Conservation (phyloP, 2,329 filamentous ascomycete genomes). For the Fusarium tjaetaba region DNA sequence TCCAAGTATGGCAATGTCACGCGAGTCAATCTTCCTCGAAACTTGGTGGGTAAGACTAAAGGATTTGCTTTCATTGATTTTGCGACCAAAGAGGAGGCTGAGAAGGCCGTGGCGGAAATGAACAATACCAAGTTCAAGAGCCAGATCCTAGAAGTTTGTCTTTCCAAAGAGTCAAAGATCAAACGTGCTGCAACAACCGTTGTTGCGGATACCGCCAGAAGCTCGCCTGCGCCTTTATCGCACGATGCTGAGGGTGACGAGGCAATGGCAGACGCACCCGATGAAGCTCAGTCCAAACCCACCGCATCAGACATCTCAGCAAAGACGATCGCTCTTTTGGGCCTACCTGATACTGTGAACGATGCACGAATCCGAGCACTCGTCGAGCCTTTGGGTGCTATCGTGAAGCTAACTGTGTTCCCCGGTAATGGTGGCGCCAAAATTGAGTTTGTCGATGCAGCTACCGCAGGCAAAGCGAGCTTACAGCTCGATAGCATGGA, state of each 20-base stretch:
- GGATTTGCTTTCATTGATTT: slow-evolving; percentile 87
- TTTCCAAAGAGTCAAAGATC: slow-evolving; percentile 65
- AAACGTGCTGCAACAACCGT: slow-evolving; percentile 63
- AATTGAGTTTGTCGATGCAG: slow-evolving; percentile 79
- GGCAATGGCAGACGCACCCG: slow-evolving; percentile 48
- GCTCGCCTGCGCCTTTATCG: slow-evolving; percentile 50
- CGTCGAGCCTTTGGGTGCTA: slow-evolving; percentile 73
- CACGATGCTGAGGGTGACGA: slow-evolving; percentile 52
- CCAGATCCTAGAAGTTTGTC: slow-evolving; percentile 73
- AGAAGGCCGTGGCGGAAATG: slow-evolving; percentile 72
- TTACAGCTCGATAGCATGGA: slow-evolving; percentile 66
- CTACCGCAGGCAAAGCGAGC: slow-evolving; percentile 77
- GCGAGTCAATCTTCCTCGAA: slow-evolving; percentile 75
- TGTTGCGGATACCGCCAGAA: slow-evolving; percentile 46
- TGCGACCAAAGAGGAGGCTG: slow-evolving; percentile 73
- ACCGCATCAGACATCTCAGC: slow-evolving; percentile 63
- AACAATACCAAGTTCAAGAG: slow-evolving; percentile 76
- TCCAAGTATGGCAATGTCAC: slow-evolving; percentile 79
- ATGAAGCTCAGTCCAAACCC: slow-evolving; percentile 43
- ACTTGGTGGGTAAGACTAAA: slow-evolving; percentile 73
- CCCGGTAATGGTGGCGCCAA: slow-evolving; percentile 87
- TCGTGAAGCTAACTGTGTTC: slow-evolving; percentile 81
- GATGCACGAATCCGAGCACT: slow-evolving; percentile 81
- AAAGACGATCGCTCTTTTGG: slow-evolving; percentile 83
- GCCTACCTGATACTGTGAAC: slow-evolving; percentile 91